Base-by-base conservation (phyloP, 768 basidiomycete genomes). In the Dacryopinax spathularia region DNA sequence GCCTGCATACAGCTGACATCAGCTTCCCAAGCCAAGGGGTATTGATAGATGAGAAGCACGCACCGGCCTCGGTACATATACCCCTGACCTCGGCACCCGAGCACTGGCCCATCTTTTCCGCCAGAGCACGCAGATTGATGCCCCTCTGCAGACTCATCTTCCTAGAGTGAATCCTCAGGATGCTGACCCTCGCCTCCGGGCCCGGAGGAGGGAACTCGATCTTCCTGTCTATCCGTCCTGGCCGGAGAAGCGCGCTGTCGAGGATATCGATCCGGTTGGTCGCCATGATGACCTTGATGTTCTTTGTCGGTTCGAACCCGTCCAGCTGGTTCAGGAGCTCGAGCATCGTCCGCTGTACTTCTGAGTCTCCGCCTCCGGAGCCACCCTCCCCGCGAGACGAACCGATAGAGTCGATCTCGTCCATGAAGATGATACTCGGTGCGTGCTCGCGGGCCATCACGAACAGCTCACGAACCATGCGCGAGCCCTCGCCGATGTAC, bases 141-240 rank as follows among this genome's bases (percentile, higher is more conserved):
- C 94, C 94, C 64, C 95, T 83, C 76, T 98, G 95, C 33, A 98
- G 79, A 0, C 92, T 97, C 95, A 98, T 99, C 89, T 98, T 98
- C 68, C 95, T 83, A 22, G 91, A 95, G 72, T 98, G 95, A 66
- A 97, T 97, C 41, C 93, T 87, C 33, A 98, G 83, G 73, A 98
- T 98, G n/a, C 90, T 88, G 29, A 97, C 89, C 71, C 94, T 88
- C 1, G 94, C 94, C 73, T 97, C 94, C 0, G 95, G 95, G 1
- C 91, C 92, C 31, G 95, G 95, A 33, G 96, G 95, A 16, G 95
- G 95, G 78, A 99, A 97, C 74, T 99, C 95, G 68, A 99, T 99
- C 78, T 97, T 97, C 39, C 88, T 78, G 75, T 98, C 94, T 68
- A 98, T 96, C 71, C 94, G 91, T 34, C 94, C 94, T 2, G 94